Evolutionary conservation across 2,329 filamentous ascomycete genomes (phyloP).

Genomic region (Aspergillus transmontanensis): DNA sequence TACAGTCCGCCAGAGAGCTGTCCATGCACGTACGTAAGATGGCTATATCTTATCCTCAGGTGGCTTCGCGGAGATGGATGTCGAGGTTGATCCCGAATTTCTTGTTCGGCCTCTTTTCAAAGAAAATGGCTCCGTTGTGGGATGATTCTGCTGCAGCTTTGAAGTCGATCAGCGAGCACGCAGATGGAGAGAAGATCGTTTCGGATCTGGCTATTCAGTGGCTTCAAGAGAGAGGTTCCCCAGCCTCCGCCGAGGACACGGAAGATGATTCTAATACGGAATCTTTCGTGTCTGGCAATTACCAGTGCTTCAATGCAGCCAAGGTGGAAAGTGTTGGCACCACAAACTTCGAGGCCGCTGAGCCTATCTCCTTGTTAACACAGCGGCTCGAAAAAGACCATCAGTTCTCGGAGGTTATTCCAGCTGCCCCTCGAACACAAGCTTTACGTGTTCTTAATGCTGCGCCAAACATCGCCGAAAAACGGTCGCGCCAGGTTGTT

Average conservation of each 20-base stretch:
- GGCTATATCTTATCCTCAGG: constrained; percentile 62
- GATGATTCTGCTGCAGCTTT: constrained; percentile 78
- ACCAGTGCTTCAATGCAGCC: constrained; percentile 78
- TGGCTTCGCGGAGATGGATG: constrained; percentile 65
- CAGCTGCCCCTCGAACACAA: constrained; percentile 66
- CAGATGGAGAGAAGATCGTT: constrained; percentile 72
- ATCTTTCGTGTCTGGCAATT: constrained; percentile 52
- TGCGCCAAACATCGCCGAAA: constrained; percentile 78
- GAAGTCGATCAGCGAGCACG: constrained; percentile 71
- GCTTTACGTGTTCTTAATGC: constrained; percentile 77
- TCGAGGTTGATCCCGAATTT: constrained; percentile 75
- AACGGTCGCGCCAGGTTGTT: constrained; percentile 78
- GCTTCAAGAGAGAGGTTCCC: constrained; percentile 55
- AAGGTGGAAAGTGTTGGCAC: constrained; percentile 58
- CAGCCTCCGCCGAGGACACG: constrained; percentile 23
- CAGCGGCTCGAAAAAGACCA: constrained; percentile 68
- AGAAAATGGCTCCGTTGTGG: constrained; percentile 83
- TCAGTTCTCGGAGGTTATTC: constrained; percentile 29
- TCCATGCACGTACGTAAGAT: constrained; percentile 86
- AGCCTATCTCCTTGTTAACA: constrained; percentile 61
- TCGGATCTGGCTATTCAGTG: constrained; percentile 75
- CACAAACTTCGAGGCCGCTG: constrained; percentile 56
- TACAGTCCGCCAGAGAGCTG: constrained; percentile 75
- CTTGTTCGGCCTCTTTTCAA: constrained; percentile 85
- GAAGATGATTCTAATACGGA: constrained; percentile 28